phyloP scores from a whole-genome alignment of 2,329 filamentous ascomycete genomes.

The Colletotrichum cuscutae region DNA sequence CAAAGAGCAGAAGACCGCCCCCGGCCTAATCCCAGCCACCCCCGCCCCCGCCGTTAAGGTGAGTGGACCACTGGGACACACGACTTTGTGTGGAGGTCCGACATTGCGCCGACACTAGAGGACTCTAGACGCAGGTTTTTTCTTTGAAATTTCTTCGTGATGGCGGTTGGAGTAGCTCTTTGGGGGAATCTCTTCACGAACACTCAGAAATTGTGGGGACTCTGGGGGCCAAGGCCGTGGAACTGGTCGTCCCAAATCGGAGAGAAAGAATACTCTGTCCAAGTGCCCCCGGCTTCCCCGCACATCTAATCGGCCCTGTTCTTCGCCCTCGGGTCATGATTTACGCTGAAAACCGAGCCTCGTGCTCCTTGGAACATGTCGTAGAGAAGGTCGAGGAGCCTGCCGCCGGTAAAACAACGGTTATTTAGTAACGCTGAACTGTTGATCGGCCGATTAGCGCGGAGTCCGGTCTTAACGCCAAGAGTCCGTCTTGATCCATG shows the following conservation, averaged over 20 bases:
- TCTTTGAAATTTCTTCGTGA: slow-evolving; percentile 11
- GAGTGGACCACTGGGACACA: not conserved
- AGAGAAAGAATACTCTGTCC: slow-evolving; percentile 10
- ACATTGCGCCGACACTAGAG: slow-evolving; percentile 29
- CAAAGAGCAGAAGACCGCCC: not conserved
- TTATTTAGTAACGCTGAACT: not conserved
- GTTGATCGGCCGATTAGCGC: slow-evolving; percentile 8
- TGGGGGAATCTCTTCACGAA: slow-evolving; percentile 1
- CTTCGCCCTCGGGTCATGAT: not conserved
- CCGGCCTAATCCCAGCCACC: slow-evolving; percentile 13
- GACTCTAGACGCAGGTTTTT: not conserved
- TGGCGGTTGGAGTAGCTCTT: slow-evolving; percentile 23
- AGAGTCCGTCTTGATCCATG: not conserved
- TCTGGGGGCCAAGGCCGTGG: slow-evolving; percentile 5
- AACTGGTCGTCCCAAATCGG: slow-evolving; percentile 22
- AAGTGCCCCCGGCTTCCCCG: slow-evolving; percentile 23
- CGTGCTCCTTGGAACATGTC: not conserved
- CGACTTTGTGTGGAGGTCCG: slow-evolving; percentile 29
- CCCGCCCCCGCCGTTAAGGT: slow-evolving; percentile 18
- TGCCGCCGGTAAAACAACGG: slow-evolving; percentile 25
- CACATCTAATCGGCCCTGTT: slow-evolving; percentile 33
- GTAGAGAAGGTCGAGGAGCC: not conserved
- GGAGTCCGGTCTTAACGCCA: not conserved
- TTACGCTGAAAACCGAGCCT: not conserved
- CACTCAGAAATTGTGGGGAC: not conserved